A percentile compares a stretch with the other conserved stretches of the same genome.
Conservation (phyloP, 495 filamentous ascomycete genomes). For the Staphylotrichum longicolle region DNA sequence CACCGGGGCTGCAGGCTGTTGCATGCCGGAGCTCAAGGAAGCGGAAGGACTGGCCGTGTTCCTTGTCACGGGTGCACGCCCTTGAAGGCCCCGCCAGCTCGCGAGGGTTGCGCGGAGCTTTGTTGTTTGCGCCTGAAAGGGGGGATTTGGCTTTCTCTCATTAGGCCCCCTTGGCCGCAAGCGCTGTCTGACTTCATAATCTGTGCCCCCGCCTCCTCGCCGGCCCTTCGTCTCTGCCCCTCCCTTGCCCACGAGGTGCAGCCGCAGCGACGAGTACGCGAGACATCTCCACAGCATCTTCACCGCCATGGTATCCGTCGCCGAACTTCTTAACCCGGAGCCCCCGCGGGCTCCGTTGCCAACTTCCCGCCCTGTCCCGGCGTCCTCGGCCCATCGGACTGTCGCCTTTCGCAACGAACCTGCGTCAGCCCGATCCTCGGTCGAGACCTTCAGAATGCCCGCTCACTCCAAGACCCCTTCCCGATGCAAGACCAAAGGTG, state of each 20-base stretch:
- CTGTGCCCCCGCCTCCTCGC: slow-evolving; percentile 20
- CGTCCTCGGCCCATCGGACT: slow-evolving; percentile 30
- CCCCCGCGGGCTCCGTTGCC: slow-evolving; percentile 38
- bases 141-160: slow-evolving; percentile 21
- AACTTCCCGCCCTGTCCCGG: slow-evolving; percentile 18
- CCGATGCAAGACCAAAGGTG: slow-evolving; percentile 57
- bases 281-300: slow-evolving; percentile 26
- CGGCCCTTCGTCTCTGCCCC: slow-evolving; percentile 25
- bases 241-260: slow-evolving; percentile 25
- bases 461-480: slow-evolving; percentile 61
- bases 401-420: slow-evolving; percentile 30
- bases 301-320: slow-evolving; percentile 53
- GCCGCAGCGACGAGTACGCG: slow-evolving; percentile 19
- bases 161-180: slow-evolving; percentile 32
- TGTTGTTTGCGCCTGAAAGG: slow-evolving; percentile 35
- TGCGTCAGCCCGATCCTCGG: slow-evolving; percentile 17
- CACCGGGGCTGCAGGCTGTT: slow-evolving; percentile 37
- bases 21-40: slow-evolving; percentile 41
- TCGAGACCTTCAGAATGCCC: slow-evolving; percentile 41
- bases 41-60: slow-evolving; percentile 38
- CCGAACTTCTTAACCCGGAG: slow-evolving; percentile 61
- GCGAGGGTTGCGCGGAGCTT: slow-evolving; percentile 27
- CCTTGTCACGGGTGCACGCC: slow-evolving; percentile 34
- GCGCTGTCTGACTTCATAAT: slow-evolving; percentile 38
- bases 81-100: slow-evolving; percentile 16